A percentile compares a stretch with the other conserved stretches of the same genome.
phyloP scores from a whole-genome alignment of 768 basidiomycete genomes.

The Calocera viscosa region DNA sequence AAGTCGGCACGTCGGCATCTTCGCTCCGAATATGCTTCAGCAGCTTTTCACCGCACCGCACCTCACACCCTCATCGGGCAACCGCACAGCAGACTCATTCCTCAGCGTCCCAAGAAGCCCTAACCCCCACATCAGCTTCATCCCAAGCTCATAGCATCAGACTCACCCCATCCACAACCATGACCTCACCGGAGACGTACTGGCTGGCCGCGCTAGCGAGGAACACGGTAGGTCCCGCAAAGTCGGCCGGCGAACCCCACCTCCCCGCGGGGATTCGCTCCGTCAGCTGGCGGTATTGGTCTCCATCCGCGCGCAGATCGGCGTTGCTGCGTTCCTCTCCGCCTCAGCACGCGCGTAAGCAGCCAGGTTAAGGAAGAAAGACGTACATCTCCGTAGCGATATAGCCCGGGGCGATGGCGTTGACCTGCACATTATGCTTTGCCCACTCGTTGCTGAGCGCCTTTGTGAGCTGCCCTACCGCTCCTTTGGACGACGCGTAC shows the following conservation, averaged over 20 bases:
- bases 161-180: slow-evolving; percentile 61
- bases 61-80: too few species aligned
- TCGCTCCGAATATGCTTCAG: too few species aligned
- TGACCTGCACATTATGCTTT: slow-evolving; percentile 77
- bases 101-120: slow-evolving; percentile 2
- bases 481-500: slow-evolving; percentile 81
- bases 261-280: slow-evolving; percentile 60
- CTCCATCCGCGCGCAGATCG: slow-evolving; percentile 49
- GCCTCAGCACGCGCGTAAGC: too few species aligned
- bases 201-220: slow-evolving; percentile 55
- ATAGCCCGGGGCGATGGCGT: slow-evolving; percentile 79
- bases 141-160: not conserved
- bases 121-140: not conserved
- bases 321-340: slow-evolving; percentile 42
- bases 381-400: slow-evolving; percentile 73
- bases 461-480: slow-evolving; percentile 69
- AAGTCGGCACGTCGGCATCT: too few species aligned
- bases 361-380: slow-evolving; percentile 1
- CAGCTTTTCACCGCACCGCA: too few species aligned
- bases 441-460: slow-evolving; percentile 92
- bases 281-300: slow-evolving; percentile 53
- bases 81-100: not conserved
- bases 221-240: slow-evolving; percentile 58
- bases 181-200: slow-evolving; percentile 59
- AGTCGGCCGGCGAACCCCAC: slow-evolving; percentile 62